These are phyloP conservation scores for Penicillium nucicola DNA, from an alignment of 495 filamentous ascomycete genomes.

Conservation along the genomic window DNA sequence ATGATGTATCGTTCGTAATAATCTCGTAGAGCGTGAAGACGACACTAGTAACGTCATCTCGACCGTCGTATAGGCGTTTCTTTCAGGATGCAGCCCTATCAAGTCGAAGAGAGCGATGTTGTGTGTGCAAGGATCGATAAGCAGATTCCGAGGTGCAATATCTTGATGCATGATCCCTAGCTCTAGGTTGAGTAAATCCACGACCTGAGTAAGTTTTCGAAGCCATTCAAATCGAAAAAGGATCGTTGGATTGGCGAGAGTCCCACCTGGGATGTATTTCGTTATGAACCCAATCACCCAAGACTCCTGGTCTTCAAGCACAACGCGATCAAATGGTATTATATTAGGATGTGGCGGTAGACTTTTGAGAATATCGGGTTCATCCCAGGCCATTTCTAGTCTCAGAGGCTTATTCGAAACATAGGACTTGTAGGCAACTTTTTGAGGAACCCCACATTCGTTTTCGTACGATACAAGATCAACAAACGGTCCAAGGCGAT, in stretches of 20 bases:
- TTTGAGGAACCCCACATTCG: too few species aligned
- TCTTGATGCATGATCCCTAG: conserved; percentile 40
- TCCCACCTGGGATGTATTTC: conserved; percentile 31
- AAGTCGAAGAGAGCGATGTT: conserved; percentile 39
- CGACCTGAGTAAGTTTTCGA: conserved; percentile 30
- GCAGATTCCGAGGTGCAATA: conserved; percentile 36
- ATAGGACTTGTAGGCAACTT: too few species aligned
- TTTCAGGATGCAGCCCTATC: conserved; percentile 22
- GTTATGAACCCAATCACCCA: conserved; percentile 40
- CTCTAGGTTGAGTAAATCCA: conserved; percentile 40
- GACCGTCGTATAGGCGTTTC: conserved; percentile 16
- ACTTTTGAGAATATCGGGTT: too few species aligned
- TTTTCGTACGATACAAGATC: conserved; percentile 12
- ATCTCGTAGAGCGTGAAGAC: conserved; percentile 40
- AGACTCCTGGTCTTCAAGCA: too few species aligned
- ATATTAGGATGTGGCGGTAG: too few species aligned
- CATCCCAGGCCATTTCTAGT: too few species aligned
- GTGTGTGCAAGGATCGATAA: conserved; percentile 29
- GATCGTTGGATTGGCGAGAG: conserved; percentile 17
- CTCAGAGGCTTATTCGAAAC: too few species aligned
- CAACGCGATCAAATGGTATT: too few species aligned
- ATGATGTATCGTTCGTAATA: conserved; percentile 32
- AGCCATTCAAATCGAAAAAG: conserved; percentile 37
- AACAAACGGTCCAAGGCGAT: conserved; percentile 16
- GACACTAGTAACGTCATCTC: conserved; percentile 36